Evolutionary conservation across 495 filamentous ascomycete species (phyloP).

Genomic region (Astrocystis sublimbata): DNA sequence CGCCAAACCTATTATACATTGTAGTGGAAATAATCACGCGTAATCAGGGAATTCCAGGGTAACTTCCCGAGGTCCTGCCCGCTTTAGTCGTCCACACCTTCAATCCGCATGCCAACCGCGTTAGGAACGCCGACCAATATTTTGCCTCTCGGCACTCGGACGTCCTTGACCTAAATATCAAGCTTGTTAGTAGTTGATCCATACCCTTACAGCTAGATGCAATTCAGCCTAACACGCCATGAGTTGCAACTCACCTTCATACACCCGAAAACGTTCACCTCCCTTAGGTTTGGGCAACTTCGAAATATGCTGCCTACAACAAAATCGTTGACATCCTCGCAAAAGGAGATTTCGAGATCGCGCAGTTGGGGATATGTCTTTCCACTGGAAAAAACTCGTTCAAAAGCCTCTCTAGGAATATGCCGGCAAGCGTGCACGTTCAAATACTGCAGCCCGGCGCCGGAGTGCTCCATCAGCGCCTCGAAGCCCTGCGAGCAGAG

Average conservation of each 20-base stretch:
- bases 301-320: slow-evolving; percentile 72
- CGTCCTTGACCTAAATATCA: slow-evolving; percentile 54
- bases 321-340: slow-evolving; percentile 70
- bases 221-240: neutral
- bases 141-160: slow-evolving; percentile 69
- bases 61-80: neutral
- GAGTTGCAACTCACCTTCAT: slow-evolving; percentile 55
- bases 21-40: neutral
- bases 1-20: neutral
- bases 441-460: slow-evolving; percentile 57
- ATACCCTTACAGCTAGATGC: neutral
- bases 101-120: slow-evolving; percentile 58
- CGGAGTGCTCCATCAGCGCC: slow-evolving; percentile 84
- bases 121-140: slow-evolving; percentile 77
- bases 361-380: slow-evolving; percentile 64
- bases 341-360: slow-evolving; percentile 78
- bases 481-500: slow-evolving; percentile 72
- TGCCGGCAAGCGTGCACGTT: slow-evolving; percentile 79
- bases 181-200: slow-evolving; percentile 24
- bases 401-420: slow-evolving; percentile 66
- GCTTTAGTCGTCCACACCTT: slow-evolving; percentile 36
- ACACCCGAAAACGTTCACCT: slow-evolving; percentile 80
- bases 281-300: slow-evolving; percentile 69
- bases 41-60: neutral
- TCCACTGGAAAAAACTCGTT: slow-evolving; percentile 63